A percentile compares a stretch with the other conserved stretches of the same genome.
Conservation (phyloP, 441 rosid genomes). For the Corymbia calophylla region DNA sequence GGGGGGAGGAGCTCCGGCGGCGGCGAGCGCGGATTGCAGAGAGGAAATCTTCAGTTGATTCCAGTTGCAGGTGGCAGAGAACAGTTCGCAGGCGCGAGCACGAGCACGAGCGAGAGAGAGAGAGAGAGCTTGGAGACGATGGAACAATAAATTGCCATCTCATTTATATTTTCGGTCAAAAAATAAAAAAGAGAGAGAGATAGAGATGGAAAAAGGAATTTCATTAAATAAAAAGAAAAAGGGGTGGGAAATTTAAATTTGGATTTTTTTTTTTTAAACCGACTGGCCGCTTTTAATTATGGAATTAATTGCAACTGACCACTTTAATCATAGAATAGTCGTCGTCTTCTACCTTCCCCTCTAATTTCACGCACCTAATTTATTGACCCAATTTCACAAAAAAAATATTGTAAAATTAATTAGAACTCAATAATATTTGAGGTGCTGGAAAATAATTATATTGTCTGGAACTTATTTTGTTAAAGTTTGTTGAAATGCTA, state of each 20-base stretch:
- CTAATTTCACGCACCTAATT: neutral
- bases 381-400: neutral
- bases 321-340: no score
- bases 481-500: neutral
- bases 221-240: no score
- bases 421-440: neutral
- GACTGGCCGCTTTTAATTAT: no score
- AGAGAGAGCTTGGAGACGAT: neutral
- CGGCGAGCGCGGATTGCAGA: neutral
- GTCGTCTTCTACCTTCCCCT: accelerated
- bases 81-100: neutral
- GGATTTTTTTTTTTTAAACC: no score
- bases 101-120: neutral
- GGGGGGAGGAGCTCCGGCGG: neutral
- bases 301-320: no score
- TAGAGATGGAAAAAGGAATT: neutral
- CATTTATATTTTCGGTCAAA: neutral
- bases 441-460: neutral
- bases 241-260: neutral
- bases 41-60: neutral
- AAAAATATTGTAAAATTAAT: neutral
- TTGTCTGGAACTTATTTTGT: neutral
- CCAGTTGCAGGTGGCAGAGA: neutral
- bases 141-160: neutral
- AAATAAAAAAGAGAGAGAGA: no score